A percentile compares a stretch with the other conserved stretches of the same genome.
phyloP scores from a whole-genome alignment of 164 flowering plant genomes.

The Litsea cubeba region DNA sequence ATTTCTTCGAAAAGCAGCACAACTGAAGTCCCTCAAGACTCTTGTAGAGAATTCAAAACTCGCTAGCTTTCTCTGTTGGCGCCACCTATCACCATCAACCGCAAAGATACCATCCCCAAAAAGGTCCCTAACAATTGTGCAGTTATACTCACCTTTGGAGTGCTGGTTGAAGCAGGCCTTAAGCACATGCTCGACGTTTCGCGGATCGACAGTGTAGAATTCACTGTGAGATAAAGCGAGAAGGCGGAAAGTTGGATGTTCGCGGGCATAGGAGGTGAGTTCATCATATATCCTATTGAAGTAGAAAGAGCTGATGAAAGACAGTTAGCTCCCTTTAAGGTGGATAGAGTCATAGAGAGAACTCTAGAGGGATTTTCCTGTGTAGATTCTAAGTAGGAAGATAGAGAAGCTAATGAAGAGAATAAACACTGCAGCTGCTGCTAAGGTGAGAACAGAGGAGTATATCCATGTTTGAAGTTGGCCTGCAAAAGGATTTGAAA shows the following conservation, averaged over 20 bases:
- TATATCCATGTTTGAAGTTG: constrained; percentile 19
- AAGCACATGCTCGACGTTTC: constrained; percentile 59
- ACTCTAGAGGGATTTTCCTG: constrained; percentile 14
- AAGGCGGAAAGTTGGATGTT: constrained; percentile 46
- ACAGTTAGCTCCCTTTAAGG: constrained; percentile 36
- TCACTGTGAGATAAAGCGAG: constrained; percentile 40
- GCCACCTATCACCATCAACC: constrained; percentile 66
- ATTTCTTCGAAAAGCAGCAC: constrained; percentile 44
- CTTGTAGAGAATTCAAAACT: constrained; percentile 72
- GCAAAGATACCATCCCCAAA: constrained; percentile 66
- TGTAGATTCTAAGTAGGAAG: constrained; percentile 23
- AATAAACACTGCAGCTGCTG: constrained; percentile 14
- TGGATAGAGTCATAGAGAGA: constrained; percentile 19
- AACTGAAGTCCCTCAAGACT: constrained; percentile 60
- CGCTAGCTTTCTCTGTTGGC: constrained; percentile 65
- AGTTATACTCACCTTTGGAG: constrained; percentile 34
- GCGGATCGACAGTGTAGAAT: constrained; percentile 45
- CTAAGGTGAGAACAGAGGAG: constrained; percentile 15
- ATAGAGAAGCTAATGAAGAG: constrained; percentile 31
- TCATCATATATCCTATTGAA: constrained; percentile 48
- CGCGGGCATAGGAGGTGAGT: constrained; percentile 33
- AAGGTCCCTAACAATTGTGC: constrained; percentile 17
- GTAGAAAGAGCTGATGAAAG: constrained; percentile 26
- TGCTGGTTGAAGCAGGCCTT: constrained; percentile 49
- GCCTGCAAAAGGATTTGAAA: neutral